phyloP scores from a whole-genome alignment of 495 filamentous ascomycete species.

The Trichoderma asperelloides region DNA sequence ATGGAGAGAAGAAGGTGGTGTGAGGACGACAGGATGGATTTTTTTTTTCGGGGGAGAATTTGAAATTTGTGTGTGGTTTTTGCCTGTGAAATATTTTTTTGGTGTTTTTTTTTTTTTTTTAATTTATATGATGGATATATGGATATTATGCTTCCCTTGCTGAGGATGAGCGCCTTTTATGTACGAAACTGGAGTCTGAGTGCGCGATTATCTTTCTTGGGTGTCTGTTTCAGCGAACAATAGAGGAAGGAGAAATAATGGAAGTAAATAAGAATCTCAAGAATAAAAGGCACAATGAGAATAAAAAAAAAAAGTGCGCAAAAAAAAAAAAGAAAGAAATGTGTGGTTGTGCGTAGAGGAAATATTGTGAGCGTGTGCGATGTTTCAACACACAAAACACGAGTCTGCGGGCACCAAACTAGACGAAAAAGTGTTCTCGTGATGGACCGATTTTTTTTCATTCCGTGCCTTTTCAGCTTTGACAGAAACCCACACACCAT shows the following conservation, averaged over 20 bases:
- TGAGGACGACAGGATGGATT: not conserved
- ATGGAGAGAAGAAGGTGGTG: not conserved
- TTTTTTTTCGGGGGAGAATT: not conserved
- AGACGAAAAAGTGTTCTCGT: not conserved
- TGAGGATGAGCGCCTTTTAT: not conserved
- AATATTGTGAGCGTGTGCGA: not conserved
- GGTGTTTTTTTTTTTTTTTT: not conserved
- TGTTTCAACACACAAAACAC: not conserved
- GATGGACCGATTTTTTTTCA: not conserved
- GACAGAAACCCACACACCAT: not conserved
- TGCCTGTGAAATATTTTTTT: not conserved
- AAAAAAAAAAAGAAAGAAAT: not conserved
- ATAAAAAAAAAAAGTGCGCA: not conserved
- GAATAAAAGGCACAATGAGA: not conserved
- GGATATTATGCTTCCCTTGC: not conserved
- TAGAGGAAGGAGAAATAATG: not conserved
- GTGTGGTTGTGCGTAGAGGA: not conserved
- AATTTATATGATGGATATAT: not conserved
- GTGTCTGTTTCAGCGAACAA: not conserved
- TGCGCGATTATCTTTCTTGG: not conserved
- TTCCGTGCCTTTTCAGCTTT: not conserved
- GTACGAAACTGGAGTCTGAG: not conserved
- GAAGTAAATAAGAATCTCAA: not conserved
- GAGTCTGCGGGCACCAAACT: not conserved
- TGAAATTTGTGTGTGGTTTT: not conserved